Base-by-base conservation (phyloP, 805 yeast species). In the Yamadazyma ubonensis region DNA sequence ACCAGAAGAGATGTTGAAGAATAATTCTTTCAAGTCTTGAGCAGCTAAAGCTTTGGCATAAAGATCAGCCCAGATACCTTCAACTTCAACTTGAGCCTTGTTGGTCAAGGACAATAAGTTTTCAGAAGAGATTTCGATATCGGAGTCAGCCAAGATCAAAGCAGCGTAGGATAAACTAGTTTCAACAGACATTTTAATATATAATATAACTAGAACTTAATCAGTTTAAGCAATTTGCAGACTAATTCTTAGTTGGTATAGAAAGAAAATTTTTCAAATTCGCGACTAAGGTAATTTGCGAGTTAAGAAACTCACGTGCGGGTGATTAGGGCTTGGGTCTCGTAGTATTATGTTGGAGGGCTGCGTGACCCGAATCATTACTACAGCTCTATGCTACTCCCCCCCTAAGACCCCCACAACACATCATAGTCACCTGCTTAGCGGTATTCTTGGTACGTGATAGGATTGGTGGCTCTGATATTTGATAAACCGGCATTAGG, bases 131-230 rank as follows among this genome's bases (percentile, higher is more conserved):
- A 70, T 67, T 60, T 69, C 74, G 53, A 69, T 55, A 31, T 70
- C 74, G 48, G 75, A 54, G 58, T 70, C 75, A 43, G 74, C 73
- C 59, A 70, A 66, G 66, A 70, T 67, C 59, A 70, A 68, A 53
- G 75, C 73, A 46, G 75, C 75, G 70, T 70, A 70, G 40, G 74
- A 69, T 58, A 70, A 67, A 58, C 73, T 71, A 43, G 73, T 58
- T 66, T 70, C 75, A 53, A 63, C 58, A 54, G 75, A 68, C 75
- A 70, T 70, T 57, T 33, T 41, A 22, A 41, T 27, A 29, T 14
- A 27, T 4, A 31, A 17, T 23, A 48, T 50, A 63, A 69, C 73
- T 69, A 70, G 75, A 67, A 60, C 33, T 63, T 70, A 70, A 70
- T 70, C 75, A 57, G 55, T 65, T 69, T 70, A 69, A 69, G 73